Percentiles rank a stretch among this genome's conserved stretches.
Conservation (phyloP, 345 rosid genomes). For the Citrus australasica region DNA sequence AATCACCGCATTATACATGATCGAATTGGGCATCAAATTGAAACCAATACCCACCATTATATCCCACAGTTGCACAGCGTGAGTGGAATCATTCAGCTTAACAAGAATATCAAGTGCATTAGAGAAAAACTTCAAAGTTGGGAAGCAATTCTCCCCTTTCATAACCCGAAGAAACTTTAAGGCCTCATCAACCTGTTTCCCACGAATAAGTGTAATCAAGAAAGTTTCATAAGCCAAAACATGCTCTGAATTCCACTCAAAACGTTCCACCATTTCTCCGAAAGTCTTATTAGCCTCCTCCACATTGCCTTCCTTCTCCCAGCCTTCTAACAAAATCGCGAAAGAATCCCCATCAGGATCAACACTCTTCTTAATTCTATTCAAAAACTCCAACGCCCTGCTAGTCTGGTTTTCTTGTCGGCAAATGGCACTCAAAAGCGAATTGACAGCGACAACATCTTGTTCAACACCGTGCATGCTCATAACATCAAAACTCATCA, state of each 20-base stretch:
- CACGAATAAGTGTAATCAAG: conserved; percentile 36
- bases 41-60: conserved; percentile 35
- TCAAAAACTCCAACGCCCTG: conserved; percentile 38
- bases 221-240: conserved; percentile 36
- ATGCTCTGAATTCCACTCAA: conserved; percentile 40
- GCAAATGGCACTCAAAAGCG: conserved; percentile 48
- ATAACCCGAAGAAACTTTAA: conserved; percentile 39
- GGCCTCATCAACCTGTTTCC: conserved; percentile 31
- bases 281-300: conserved; percentile 46
- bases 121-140: conserved; percentile 49
- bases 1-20: conserved; percentile 46
- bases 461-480: conserved; percentile 38
- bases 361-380: conserved; percentile 34
- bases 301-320: conserved; percentile 54
- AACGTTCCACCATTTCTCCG: conserved; percentile 39
- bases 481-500: conserved; percentile 57
- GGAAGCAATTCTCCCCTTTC: conserved; percentile 47
- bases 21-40: conserved; percentile 36
- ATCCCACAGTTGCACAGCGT: conserved; percentile 38
- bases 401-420: conserved; percentile 28
- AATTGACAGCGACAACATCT: conserved; percentile 48
- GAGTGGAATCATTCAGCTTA: conserved; percentile 30
- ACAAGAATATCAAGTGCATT: conserved; percentile 42
- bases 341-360: conserved; percentile 46
- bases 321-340: conserved; percentile 55